A percentile compares a stretch with the other conserved stretches of the same genome.
Conservation (phyloP, 257 asterid species). For the Scutellaria galericulata region DNA sequence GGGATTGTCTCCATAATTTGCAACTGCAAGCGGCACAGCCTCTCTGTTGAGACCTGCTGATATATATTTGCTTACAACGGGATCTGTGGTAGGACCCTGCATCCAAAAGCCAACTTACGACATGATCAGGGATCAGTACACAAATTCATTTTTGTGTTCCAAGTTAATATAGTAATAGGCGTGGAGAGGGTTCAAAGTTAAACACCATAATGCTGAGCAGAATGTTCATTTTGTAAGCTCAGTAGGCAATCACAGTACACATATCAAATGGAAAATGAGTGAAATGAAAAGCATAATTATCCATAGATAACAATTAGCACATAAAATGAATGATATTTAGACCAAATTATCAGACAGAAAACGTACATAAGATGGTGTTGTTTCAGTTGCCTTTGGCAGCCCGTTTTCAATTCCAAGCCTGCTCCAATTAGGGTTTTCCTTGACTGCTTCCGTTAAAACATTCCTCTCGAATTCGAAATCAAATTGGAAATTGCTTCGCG, state of each 20-base stretch:
- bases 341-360: not conserved
- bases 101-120: constrained; percentile 30
- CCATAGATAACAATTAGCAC: constrained; percentile 3
- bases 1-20: constrained; percentile 91
- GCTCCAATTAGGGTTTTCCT: constrained; percentile 89
- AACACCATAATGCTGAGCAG: constrained; percentile 2
- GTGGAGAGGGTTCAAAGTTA: not conserved
- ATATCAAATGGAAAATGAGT: not conserved
- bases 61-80: constrained; percentile 67
- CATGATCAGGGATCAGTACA: not conserved
- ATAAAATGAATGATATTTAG: not conserved
- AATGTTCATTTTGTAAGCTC: not conserved
- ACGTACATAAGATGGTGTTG: constrained; percentile 54
- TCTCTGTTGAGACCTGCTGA: constrained; percentile 88
- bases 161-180: not conserved
- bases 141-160: not conserved
- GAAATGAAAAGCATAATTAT: not conserved
- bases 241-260: constrained; percentile 4
- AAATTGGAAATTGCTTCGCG: constrained; percentile 79
- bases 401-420: constrained; percentile 65
- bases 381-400: constrained; percentile 59
- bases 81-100: constrained; percentile 73
- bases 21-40: constrained; percentile 87
- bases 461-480: constrained; percentile 91
- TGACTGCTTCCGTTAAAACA: constrained; percentile 79